Evolutionary conservation across 1,139 yeast species (phyloP).

Genomic region (Yamadazyma kanchanaburiensis): DNA sequence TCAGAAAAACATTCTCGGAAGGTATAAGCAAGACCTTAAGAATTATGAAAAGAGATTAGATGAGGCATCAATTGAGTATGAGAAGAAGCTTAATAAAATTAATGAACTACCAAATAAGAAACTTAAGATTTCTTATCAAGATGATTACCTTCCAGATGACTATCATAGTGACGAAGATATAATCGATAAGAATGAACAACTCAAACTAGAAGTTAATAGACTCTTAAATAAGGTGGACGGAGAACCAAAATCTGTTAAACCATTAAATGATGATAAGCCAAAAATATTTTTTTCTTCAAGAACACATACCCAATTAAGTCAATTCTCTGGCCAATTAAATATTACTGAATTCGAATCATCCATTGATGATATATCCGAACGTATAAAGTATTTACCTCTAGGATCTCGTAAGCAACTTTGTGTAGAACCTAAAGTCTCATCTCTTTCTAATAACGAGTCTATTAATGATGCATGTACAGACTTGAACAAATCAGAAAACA

Average conservation of each 20-base stretch:
- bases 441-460: slow-evolving; percentile 44
- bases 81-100: slow-evolving; percentile 9
- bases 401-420: slow-evolving; percentile 89
- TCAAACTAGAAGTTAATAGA: slow-evolving; percentile 43
- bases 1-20: slow-evolving; percentile 26
- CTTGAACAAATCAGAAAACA: slow-evolving; percentile 44
- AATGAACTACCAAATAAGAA: slow-evolving; percentile 10
- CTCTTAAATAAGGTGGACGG: slow-evolving; percentile 29
- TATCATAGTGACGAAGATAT: slow-evolving; percentile 32
- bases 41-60: slow-evolving; percentile 43
- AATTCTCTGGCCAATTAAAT: slow-evolving; percentile 71
- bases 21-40: slow-evolving; percentile 25
- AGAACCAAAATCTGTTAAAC: slow-evolving; percentile 2
- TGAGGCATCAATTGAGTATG: slow-evolving; percentile 11
- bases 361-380: slow-evolving; percentile 33
- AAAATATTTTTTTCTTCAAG: slow-evolving; percentile 71
- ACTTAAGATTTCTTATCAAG: slow-evolving; percentile 14
- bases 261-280: slow-evolving; percentile 36
- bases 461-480: slow-evolving; percentile 85
- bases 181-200: slow-evolving; percentile 18
- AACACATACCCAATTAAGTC: slow-evolving; percentile 87
- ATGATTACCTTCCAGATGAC: slow-evolving; percentile 39
- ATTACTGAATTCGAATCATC: slow-evolving; percentile 67
- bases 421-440: slow-evolving; percentile 60
- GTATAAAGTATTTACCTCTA: slow-evolving; percentile 60